Evolutionary conservation across 78 protist genomes (phyloP).

Genomic region (Cavenderia fasciculata): DNA sequence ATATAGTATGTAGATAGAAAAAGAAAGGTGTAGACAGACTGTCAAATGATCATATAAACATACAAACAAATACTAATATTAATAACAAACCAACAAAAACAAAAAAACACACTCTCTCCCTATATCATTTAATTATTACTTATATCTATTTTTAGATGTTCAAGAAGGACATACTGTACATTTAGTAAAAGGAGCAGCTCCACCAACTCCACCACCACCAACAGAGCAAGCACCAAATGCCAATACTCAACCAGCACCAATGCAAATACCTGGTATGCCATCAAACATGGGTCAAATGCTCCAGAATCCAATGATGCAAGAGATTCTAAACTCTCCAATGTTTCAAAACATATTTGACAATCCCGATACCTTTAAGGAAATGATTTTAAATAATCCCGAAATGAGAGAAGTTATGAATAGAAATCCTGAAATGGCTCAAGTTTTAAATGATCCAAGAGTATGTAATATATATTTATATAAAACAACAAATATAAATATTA

Average conservation of each 20-base stretch:
- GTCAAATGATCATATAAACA: neutral
- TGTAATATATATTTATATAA: no score
- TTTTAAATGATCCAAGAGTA: slow-evolving; percentile 87
- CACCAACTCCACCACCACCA: slow-evolving; percentile 54
- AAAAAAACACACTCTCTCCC: no score
- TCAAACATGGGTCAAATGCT: slow-evolving; percentile 36
- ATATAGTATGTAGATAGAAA: slow-evolving; percentile 48
- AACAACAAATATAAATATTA: neutral
- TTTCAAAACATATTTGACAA: slow-evolving; percentile 78
- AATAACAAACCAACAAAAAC: no score
- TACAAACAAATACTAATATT: no score
- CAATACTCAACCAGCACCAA: slow-evolving; percentile 2
- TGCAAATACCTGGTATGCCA: slow-evolving; percentile 67
- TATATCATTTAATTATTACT: neutral
- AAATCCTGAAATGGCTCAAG: slow-evolving; percentile 92
- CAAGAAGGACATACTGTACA: slow-evolving; percentile 89
- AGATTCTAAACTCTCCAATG: slow-evolving; percentile 84
- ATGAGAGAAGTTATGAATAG: slow-evolving; percentile 85
- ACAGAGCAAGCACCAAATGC: slow-evolving; percentile 69
- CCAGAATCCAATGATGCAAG: slow-evolving; percentile 81
- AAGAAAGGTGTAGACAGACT: neutral
- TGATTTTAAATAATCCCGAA: slow-evolving; percentile 89
- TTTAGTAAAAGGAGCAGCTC: slow-evolving; percentile 81
- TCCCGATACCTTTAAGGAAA: slow-evolving; percentile 86
- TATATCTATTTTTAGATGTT: slow-evolving; percentile 33